Base-by-base conservation (phyloP, 495 filamentous ascomycete genomes). In the Xylaria castorea region DNA sequence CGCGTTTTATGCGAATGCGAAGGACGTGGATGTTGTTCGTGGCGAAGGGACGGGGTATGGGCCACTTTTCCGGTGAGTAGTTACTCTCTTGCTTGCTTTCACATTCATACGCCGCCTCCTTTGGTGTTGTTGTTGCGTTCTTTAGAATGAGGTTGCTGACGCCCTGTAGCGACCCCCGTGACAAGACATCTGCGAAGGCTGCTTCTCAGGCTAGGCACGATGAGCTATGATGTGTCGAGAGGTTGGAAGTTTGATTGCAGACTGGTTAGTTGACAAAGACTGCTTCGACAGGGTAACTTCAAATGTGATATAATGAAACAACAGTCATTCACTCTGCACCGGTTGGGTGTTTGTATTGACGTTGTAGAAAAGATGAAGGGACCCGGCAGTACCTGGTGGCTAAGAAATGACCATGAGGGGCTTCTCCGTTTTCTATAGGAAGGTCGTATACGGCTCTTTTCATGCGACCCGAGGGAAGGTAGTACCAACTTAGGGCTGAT, bases 1-100 rank as follows among this genome's bases (percentile, higher is more conserved):
- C 14, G 11, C 42, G 25, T 44, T 50, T 25, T 76, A 74, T 65
- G 77, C 65, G 14, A 57, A 73, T 30, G 68, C 76, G 5, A 6
- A 36, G 27, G 72, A 73, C 32, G 74, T 77, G 3, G 76, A 78
- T 72, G 68, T 68, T 5, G 42, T 74, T 55, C 70, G 71, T 20
- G 76, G 74, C 0, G 20, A 67, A 9, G 74, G 76, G 4, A 77
- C 73, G 1, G 80, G 80, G 8, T 80, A 81, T 71, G 78, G 77
- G 12, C 65, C 57, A 5, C 68, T 75, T 72, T 80, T 77, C 20
- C 38, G 64, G 71, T 73, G 42, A 68, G 64, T 72, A 32, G 11
- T 7, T 57, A 5, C 5, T 27, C 8, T 18, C 65, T 22, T 30
- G 20, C 20, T 42, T 68, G 48, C 5, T 36, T 66, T 3, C 27